These are phyloP conservation scores for Parmelia sp. DNA, from an alignment of 495 filamentous ascomycete genomes.

Conservation along the genomic window DNA sequence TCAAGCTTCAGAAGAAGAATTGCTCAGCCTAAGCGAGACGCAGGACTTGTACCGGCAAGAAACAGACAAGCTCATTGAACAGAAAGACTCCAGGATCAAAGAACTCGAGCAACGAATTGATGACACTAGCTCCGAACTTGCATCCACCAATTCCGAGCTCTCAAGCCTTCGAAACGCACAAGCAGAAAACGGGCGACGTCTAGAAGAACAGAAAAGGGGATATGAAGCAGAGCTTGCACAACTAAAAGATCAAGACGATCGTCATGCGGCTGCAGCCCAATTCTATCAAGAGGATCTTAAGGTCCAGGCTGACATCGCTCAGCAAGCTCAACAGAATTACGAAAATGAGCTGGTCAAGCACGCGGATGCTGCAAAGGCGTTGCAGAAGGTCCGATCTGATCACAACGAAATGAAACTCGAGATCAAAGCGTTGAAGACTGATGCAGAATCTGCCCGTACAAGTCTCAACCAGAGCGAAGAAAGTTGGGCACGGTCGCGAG, in stretches of 20 bases:
- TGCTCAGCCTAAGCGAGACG: conserved; percentile 69
- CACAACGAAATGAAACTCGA: conserved; percentile 75
- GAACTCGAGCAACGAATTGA: conserved; percentile 76
- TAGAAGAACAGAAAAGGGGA: conserved; percentile 71
- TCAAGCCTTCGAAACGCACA: conserved; percentile 69
- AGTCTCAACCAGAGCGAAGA: conserved; percentile 73
- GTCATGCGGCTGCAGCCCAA: conserved; percentile 65
- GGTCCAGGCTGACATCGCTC: conserved; percentile 86
- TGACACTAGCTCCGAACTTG: conserved; percentile 73
- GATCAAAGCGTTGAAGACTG: conserved; percentile 59
- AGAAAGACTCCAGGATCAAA: conserved; percentile 68
- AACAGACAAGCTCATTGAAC: conserved; percentile 62
- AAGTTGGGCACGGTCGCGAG: conserved; percentile 76
- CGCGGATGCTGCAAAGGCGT: conserved; percentile 76
- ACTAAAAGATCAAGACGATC: conserved; percentile 78
- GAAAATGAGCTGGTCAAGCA: conserved; percentile 91
- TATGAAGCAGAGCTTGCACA: conserved; percentile 71
- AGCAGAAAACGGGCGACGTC: conserved; percentile 60
- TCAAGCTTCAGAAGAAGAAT: conserved; percentile 79
- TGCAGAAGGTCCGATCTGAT: conserved; percentile 72
- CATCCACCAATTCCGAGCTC: conserved; percentile 71
- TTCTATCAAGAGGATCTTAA: conserved; percentile 86
- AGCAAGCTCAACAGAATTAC: conserved; percentile 89
- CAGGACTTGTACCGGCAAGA: conserved; percentile 83
- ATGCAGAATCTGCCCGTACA: conserved; percentile 73